These are phyloP conservation scores for Chamaecyparis obtusa DNA, from an alignment of 75 land plant species.

Conservation along the genomic window DNA sequence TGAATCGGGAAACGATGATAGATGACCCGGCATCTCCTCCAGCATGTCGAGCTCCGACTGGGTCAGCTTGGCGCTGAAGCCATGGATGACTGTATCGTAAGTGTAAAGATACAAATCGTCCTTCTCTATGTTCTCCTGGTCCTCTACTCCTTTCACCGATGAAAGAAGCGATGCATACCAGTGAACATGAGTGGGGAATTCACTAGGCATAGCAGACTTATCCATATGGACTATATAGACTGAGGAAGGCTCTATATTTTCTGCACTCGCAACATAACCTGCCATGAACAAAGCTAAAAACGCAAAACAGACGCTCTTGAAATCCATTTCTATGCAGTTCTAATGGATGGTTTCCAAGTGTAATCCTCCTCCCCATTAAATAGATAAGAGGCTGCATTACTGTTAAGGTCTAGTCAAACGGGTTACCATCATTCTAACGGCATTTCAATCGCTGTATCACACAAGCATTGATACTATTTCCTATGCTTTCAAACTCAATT, in stretches of 20 bases:
- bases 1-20: slow-evolving; percentile 12
- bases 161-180: slow-evolving; percentile 31
- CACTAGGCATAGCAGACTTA: slow-evolving; percentile 25
- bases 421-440: no score
- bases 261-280: not conserved
- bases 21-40: slow-evolving; percentile 5
- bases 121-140: not conserved
- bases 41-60: slow-evolving; percentile 12
- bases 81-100: slow-evolving; percentile 27
- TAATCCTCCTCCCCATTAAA: no score
- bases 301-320: not conserved
- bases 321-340: not conserved
- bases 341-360: no score
- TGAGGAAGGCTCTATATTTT: not conserved
- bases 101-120: slow-evolving; percentile 14
- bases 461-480: no score
- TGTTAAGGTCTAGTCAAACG: no score
- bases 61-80: slow-evolving; percentile 27
- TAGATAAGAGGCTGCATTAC: no score
- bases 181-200: slow-evolving; percentile 22
- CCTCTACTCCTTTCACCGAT: slow-evolving; percentile 13
- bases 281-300: not conserved
- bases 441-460: no score
- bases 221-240: slow-evolving; percentile 51
- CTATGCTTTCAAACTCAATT: no score